Percentiles rank a stretch among this genome's conserved stretches.
Evolutionary conservation across 1,139 yeast species (phyloP).

Genomic region (Entelexis paramagnoliae): DNA sequence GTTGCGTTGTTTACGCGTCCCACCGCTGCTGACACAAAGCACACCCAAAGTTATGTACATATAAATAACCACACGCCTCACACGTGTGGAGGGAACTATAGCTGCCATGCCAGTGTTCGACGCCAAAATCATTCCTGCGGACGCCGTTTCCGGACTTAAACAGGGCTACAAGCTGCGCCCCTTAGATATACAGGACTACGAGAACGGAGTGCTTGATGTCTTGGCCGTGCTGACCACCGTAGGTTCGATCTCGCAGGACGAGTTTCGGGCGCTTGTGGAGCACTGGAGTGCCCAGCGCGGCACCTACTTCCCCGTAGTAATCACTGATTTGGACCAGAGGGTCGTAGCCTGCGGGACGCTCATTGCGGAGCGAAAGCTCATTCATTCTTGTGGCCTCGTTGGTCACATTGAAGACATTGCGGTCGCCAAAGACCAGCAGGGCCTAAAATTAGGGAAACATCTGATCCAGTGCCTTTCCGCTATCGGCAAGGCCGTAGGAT

Average conservation of each 20-base stretch:
- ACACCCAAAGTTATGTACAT: no score
- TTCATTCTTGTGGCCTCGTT: conserved; percentile 68
- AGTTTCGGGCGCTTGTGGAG: conserved; percentile 38
- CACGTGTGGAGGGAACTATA: no score
- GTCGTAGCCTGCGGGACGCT: conserved; percentile 37
- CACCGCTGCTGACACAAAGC: neutral
- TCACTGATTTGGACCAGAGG: conserved; percentile 32
- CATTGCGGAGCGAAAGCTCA: conserved; percentile 44
- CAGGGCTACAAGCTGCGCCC: conserved; percentile 46
- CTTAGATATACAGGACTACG: conserved; percentile 39
- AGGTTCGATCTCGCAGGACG: conserved; percentile 40
- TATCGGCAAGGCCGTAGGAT: conserved; percentile 51
- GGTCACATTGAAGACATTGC: conserved; percentile 97
- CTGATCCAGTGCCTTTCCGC: conserved; percentile 54
- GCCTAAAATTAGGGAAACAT: conserved; percentile 63
- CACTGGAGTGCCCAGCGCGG: conserved; percentile 36
- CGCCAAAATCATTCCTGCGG: conserved; percentile 27
- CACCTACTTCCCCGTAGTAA: conserved; percentile 47
- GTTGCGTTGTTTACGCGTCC: neutral
- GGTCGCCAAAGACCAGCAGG: conserved; percentile 65
- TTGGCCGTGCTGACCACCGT: conserved; percentile 49
- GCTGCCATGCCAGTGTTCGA: conserved; percentile 26
- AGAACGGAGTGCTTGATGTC: conserved; percentile 42
- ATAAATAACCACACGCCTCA: neutral
- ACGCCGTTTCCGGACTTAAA: conserved; percentile 35